Base-by-base conservation (phyloP, 257 asterid species). In the Oldenlandia corymbosa region DNA sequence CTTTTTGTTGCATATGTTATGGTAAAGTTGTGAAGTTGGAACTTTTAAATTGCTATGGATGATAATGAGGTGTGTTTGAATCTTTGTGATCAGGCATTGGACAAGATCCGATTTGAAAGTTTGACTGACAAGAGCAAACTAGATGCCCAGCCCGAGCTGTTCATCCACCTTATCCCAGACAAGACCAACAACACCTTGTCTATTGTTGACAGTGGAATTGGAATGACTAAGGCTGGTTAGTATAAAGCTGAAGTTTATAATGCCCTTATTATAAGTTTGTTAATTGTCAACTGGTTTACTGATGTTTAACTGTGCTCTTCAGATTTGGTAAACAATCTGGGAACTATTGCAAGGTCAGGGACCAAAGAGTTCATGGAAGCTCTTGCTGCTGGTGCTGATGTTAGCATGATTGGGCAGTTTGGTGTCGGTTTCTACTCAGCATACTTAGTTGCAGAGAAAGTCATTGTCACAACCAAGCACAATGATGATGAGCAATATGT, bases 281-380 rank as follows among this genome's bases (percentile, higher is more conserved):
- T 1, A 8, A 5, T 2, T 2, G 16, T n/a, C 5, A 13, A 16
- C 10, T 21, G 21, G 14, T 6, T 47, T 17, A 2, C 28, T 5
- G 10, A 53, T 45, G 9, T 7, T 46, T n/a, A 67, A 3, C 14
- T 51, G 23, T 24, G 20, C 7, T 52, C n/a, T 70, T 0, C 69
- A 83, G 86, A 83, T 67, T 69, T 83, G 78, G 89, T 83, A 47
- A 83, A 83, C 74, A 83, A 83, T 26, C 74, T 83, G 7, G 89
- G 89, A 18, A 83, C 89, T 7, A 83, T 80, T 64, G 86, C 86
- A 4, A 76, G 89, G 75, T 83, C 89, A 3, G 89, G 86, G 20
- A 83, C 89, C n/a, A 83, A 83, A 58, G 88, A 83, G 24, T 83
- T 83, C 32, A 83, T 83, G 88, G 88, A 83, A 58, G 88, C 88